Evolutionary conservation across 2,329 filamentous ascomycete genomes (phyloP).

Genomic region (Purpureocillium takamizusanense): DNA sequence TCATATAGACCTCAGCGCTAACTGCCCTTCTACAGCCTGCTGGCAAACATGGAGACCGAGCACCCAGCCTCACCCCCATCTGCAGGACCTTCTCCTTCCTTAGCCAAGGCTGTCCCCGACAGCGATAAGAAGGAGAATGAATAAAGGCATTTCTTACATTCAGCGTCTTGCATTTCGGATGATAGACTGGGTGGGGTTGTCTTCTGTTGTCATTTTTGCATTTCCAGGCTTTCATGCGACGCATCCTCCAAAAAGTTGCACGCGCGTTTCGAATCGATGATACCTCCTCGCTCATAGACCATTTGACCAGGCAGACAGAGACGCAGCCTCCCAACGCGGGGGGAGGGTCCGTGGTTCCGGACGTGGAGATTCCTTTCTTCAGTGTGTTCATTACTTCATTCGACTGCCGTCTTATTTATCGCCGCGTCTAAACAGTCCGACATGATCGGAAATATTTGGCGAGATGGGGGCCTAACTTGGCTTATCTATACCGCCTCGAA

Average conservation of each 20-base stretch:
- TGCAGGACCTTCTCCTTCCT: conserved; percentile 54
- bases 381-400: conserved; percentile 7
- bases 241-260: conserved; percentile 37
- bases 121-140: conserved; percentile 45
- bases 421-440: no score
- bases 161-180: conserved; percentile 37
- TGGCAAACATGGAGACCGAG: conserved; percentile 53
- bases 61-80: conserved; percentile 63
- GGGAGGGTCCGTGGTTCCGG: conserved; percentile 10
- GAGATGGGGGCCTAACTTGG: no score
- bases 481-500: no score
- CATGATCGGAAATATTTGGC: no score
- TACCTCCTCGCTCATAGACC: conserved; percentile 42
- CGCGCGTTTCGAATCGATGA: conserved; percentile 35
- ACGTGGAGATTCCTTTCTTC: conserved; percentile 6
- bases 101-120: conserved; percentile 53
- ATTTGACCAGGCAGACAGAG: conserved; percentile 20
- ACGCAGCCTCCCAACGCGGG: conserved; percentile 19
- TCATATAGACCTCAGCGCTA: conserved; percentile 4
- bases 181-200: conserved; percentile 40
- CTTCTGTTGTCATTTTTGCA: conserved; percentile 28
- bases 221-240: conserved; percentile 39
- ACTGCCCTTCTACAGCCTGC: conserved; percentile 30
- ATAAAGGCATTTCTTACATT: conserved; percentile 17
- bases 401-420: conserved; percentile 1